These are phyloP conservation scores for Colletotrichum abscissum DNA, from an alignment of 2,329 filamentous ascomycete species.

Conservation along the genomic window DNA sequence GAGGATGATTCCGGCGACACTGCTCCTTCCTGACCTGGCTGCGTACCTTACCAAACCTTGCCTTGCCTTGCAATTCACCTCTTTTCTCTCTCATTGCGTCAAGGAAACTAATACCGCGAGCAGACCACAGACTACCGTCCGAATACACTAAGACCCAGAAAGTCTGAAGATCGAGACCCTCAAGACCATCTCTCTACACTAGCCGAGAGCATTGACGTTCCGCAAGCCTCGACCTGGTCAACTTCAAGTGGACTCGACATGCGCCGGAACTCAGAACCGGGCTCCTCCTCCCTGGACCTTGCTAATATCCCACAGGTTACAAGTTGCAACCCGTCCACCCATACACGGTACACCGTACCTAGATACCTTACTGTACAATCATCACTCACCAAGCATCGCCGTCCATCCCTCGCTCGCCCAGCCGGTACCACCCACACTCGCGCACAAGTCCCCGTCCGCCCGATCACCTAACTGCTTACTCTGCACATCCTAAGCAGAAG, in stretches of 20 bases:
- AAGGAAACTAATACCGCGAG: background rate
- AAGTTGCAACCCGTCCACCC: no score
- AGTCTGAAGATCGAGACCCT: background rate
- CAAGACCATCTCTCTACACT: background rate
- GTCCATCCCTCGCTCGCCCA: slow-evolving; percentile 5
- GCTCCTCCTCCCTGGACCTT: slow-evolving; percentile 23
- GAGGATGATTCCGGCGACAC: background rate
- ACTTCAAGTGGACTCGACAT: background rate
- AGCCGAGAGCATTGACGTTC: slow-evolving; percentile 19
- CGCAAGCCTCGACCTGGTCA: slow-evolving; percentile 11
- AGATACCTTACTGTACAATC: background rate
- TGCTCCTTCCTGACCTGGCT: no score
- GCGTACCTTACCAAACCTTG: no score
- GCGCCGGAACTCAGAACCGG: background rate
- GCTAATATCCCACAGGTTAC: background rate
- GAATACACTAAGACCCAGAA: no score
- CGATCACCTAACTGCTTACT: background rate
- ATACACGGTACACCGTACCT: no score
- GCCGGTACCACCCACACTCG: background rate
- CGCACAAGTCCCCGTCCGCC: background rate
- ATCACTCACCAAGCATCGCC: slow-evolving; percentile 12
- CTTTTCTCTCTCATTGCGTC: background rate
- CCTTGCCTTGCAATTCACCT: background rate
- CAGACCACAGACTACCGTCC: background rate
- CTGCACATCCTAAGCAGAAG: slow-evolving; percentile 2